Conservation (phyloP, 176 grass and related monocot genomes). For the Tuctoria greenei region DNA sequence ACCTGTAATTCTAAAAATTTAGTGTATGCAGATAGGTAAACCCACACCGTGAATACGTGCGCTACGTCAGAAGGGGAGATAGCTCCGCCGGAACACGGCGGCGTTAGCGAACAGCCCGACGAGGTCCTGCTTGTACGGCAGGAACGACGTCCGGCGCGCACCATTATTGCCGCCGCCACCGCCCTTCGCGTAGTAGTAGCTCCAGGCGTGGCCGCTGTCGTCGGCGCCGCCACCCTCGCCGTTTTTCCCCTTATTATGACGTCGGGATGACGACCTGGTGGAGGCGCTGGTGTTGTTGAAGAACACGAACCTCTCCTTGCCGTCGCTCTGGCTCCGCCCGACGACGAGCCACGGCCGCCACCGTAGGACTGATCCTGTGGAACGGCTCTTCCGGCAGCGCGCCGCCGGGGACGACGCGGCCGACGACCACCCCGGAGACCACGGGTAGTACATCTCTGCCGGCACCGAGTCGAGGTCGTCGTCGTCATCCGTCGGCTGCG, state of each 20-base stretch:
- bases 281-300: slow-evolving; percentile 25
- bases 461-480: not conserved
- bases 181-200: slow-evolving; percentile 38
- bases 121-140: slow-evolving; percentile 81
- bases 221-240: not conserved
- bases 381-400: slow-evolving; percentile 70
- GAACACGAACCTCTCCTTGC: slow-evolving; percentile 96
- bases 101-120: slow-evolving; percentile 64
- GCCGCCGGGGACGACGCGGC: slow-evolving; percentile 20
- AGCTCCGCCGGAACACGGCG: slow-evolving; percentile 51
- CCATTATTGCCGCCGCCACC: slow-evolving; percentile 20
- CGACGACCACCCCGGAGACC: slow-evolving; percentile 35
- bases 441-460: slow-evolving; percentile 38
- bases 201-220: slow-evolving; percentile 30
- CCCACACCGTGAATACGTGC: not conserved
- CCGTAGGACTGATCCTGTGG: slow-evolving; percentile 74
- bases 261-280: not conserved
- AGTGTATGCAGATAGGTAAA: not conserved
- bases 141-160: slow-evolving; percentile 52
- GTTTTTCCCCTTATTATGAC: not conserved
- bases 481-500: not conserved
- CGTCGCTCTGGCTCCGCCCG: slow-evolving; percentile 81
- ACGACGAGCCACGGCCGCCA: slow-evolving; percentile 68
- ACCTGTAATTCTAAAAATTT: not conserved
- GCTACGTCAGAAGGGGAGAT: slow-evolving; percentile 52